Percentiles rank a stretch among this genome's conserved stretches.
Conservation (phyloP, 2,329 filamentous ascomycete species). For the Colletotrichum sojae region DNA sequence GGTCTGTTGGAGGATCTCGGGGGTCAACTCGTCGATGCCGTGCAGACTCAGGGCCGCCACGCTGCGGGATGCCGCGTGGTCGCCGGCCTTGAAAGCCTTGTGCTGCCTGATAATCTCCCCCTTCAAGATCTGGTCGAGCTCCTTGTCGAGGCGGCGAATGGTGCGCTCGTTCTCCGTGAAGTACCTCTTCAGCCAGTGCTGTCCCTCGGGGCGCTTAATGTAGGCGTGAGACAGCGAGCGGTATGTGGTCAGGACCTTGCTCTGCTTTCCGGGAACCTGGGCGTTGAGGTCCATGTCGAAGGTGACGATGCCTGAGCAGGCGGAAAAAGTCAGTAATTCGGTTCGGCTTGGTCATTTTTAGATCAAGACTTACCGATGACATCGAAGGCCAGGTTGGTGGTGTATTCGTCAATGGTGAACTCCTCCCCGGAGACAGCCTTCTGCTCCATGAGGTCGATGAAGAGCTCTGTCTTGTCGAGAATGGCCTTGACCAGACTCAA, state of each 20-base stretch:
- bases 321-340: background rate
- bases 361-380: constrained; percentile 48
- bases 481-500: constrained; percentile 51
- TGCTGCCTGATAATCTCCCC: constrained; percentile 36
- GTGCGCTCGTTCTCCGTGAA: constrained; percentile 41
- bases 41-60: constrained; percentile 52
- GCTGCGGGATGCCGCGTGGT: constrained; percentile 41
- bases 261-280: constrained; percentile 44
- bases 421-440: constrained; percentile 45
- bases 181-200: constrained; percentile 46
- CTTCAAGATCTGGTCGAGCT: constrained; percentile 45
- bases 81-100: constrained; percentile 28
- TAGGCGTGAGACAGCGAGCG: constrained; percentile 40
- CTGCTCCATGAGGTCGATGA: constrained; percentile 46
- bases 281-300: constrained; percentile 53
- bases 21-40: constrained; percentile 46
- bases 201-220: constrained; percentile 41
- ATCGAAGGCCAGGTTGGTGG: constrained; percentile 54
- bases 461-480: constrained; percentile 32
- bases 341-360: constrained; percentile 25
- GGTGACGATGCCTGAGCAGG: constrained; percentile 46
- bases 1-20: constrained; percentile 47
- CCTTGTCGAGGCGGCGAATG: constrained; percentile 46
- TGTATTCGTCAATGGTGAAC: constrained; percentile 48
- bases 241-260: constrained; percentile 44